Evolutionary conservation across 2,329 filamentous ascomycete genomes (phyloP), one percentile per base, ranked within the genome.

Genomic region (Aspergillus spinulosporus): DNA sequence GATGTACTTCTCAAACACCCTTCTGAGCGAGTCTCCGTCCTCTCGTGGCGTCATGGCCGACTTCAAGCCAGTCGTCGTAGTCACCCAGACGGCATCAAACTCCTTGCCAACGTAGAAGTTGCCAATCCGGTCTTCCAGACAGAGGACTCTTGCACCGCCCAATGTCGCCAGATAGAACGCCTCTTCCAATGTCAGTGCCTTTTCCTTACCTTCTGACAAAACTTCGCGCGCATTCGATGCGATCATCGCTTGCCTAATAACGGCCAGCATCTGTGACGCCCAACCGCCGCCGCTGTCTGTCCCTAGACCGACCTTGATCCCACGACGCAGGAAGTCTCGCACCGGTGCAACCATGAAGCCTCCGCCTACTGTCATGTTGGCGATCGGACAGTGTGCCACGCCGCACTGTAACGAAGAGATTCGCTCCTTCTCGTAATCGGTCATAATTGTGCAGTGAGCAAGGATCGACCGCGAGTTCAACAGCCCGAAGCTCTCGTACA

Each of bases 201-300:
- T 74, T 21, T 83, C 80, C 1, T 62, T 60, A 1, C 75, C 72
- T 1, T 69, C 57, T 0, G 67, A 72, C 28, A 70, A 46, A 4
- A 61, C 69, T 42, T 74, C 67, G 11, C 68, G 66, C 14, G 75
- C 72, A 52, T 72, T 71, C 0, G 74, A 76, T 3, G 75, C 74
- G 39, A 87, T 79, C 54, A 87, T 76, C 0, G 84, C 81, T 60
- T 84, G 80, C 6, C 67, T 66, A 65, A 74, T 74, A 2, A 65
- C 65, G 11, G 72, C 69, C 4, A 73, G 73, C 64, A 88, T 86
- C 8, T 79, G 82, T 3, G 78, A 79, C 3, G 84, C 83, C 68
- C 82, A 87, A 0, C 85, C 85, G 31, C 84, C 86, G 2, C 84
- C 84, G 44, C 80, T 83, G 60, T 88, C 85, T 0, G 85, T 88